Evolutionary conservation across 306 rosid species (phyloP), one percentile per base, ranked within the genome.

Genomic region (Gastrolobium villosum): DNA sequence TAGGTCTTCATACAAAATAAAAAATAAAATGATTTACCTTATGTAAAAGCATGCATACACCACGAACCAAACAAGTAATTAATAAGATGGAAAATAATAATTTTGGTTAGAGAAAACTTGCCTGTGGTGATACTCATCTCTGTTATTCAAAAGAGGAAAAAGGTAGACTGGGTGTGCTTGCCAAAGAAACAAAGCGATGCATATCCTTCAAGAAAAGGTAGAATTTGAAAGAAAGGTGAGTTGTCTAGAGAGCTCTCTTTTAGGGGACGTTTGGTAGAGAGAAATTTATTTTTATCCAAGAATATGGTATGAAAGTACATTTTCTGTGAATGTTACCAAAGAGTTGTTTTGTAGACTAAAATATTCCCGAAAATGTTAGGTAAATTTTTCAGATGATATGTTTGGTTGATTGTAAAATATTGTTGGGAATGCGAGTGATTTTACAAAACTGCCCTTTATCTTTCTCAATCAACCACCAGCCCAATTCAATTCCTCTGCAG

Each of bases 121-220:
- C 97, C 93, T 75, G 5, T 26, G 77, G 84, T 79, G 88, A 68
- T 76, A 90, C 65, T 88, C 92, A 50, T 90, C 93, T 26, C 93
- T 70, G 82, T 87, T 90, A 78, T 86, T 88, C 48, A 90, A 61
- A 39, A 92, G 87, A 65, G 90, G 26, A 20, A 90, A 76, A 35
- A 92, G 89, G 84, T 86, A 90, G 5, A 83, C 74, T 45, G 97
- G 93, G 63, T 92, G 93, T 37, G 87, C 72, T 77, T 80, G 87
- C 97, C 97, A 92, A 11, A 85, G 82, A 74, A 92, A 92, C 85
- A 44, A 90, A 1, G 86, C 87, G 56, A 92, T 90, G 9, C 95
- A 92, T 94, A 88, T 92, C 30, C 5, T 32, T 68, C 15, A 28
- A 48, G 13, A 39, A 40, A 10, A 1, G 5, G 31, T 14, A 35